Conservation (phyloP, 1,284 basidiomycete genomes). For the Ceratobasidium sp. region DNA sequence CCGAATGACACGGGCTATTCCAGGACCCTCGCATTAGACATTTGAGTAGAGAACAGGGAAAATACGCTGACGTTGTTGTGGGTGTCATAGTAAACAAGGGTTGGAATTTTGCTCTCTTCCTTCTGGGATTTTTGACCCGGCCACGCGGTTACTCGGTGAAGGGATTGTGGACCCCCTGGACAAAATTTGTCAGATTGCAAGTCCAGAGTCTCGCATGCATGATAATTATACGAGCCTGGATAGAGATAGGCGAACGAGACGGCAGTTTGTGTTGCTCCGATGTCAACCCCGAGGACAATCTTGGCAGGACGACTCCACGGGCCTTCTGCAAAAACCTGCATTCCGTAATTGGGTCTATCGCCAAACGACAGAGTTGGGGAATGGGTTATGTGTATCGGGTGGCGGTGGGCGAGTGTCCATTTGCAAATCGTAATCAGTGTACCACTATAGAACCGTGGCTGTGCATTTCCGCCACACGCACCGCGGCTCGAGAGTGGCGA, state of each 20-base stretch:
- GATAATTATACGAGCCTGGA: neutral
- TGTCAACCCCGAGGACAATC: slow-evolving; percentile 10
- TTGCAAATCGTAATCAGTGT: too few species aligned
- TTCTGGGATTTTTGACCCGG: slow-evolving; percentile 9
- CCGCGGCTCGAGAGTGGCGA: too few species aligned
- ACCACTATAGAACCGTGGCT: too few species aligned
- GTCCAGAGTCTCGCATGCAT: neutral
- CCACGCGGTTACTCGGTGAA: slow-evolving; percentile 12
- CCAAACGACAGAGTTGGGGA: too few species aligned
- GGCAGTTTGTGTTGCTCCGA: slow-evolving; percentile 11
- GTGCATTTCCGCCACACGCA: too few species aligned
- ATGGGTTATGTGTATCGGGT: too few species aligned
- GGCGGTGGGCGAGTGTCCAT: too few species aligned
- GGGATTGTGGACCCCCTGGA: neutral
- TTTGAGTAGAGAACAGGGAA: neutral
- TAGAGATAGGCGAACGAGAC: slow-evolving; percentile 1
- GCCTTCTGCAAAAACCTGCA: neutral
- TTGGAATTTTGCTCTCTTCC: slow-evolving; percentile 27
- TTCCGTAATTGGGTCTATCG: too few species aligned
- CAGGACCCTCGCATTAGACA: neutral
- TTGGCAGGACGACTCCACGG: neutral
- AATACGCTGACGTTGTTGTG: neutral
- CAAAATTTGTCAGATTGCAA: neutral
- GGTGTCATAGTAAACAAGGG: slow-evolving; percentile 16
- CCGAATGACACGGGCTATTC: slow-evolving; percentile 24